Evolutionary conservation across 75 land plant species (phyloP), one percentile per base, ranked within the genome.

Genomic region (Adiantum capillusveneris): DNA sequence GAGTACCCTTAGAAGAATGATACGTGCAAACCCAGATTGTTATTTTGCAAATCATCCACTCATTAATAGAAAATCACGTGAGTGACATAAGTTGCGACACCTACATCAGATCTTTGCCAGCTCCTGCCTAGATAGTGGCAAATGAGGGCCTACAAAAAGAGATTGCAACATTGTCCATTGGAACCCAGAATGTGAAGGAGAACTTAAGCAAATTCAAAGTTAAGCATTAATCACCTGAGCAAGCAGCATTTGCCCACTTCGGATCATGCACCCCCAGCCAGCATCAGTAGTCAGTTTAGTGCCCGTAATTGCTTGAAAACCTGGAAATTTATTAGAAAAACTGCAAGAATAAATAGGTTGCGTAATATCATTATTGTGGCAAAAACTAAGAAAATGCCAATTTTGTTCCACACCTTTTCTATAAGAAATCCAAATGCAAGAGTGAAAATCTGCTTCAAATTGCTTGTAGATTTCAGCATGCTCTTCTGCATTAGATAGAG

Each of bases 231-330:
- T 9, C 9, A 34, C 37, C 63, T 61, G 63, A 12, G 63, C 63
- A n/a, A 61, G 50, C 13, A 61, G 63, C 63, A 61, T 61, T 25
- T 61, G 63, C 1, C 55, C 63, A 29, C 63, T 61, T 42, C 63
- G 16, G 1, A 61, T 43, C 63, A 61, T 44, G 30, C 63, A 61
- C 3, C 63, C 63, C 63, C 63, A 61, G 3, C 63, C 63, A 44
- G 20, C 63, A 61, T 61, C 63, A 1, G 44, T 61, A 5, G 63
- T 61, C 6, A 61, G 7, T 6, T 45, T 61, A 14, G 48, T 22
- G 1, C 25, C 28, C 25, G 25, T 48, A 1, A 61, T 44, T 36
- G 25, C 63, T 44, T 61, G 51, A 44, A 61, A 61, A 9, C 37
- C 37, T 34, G 37, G 37, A 34, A 34, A 5, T 34, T 34, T 34